These are phyloP conservation scores for Taiwanofungus camphoratus DNA, from an alignment of 1,284 basidiomycete species.

Conservation along the genomic window DNA sequence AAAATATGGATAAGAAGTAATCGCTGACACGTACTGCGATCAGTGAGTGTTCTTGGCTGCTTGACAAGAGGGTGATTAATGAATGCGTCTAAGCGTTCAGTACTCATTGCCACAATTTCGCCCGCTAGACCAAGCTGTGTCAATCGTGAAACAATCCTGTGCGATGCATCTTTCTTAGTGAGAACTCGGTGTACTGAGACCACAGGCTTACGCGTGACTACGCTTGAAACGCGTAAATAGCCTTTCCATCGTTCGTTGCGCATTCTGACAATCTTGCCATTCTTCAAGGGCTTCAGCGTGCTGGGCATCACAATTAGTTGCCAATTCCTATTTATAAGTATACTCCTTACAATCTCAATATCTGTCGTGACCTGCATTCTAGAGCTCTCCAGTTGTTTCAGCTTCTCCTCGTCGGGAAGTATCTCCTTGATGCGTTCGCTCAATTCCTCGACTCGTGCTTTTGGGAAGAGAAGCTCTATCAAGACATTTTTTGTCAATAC, in stretches of 20 bases:
- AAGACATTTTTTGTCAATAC: no score
- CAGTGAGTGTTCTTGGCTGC: constrained; percentile 15
- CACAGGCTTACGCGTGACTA: not conserved
- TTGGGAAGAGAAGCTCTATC: constrained; percentile 11
- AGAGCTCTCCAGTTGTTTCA: constrained; percentile 8
- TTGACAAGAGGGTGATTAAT: constrained; percentile 13
- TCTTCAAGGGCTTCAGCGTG: constrained; percentile 2
- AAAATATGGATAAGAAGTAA: no score
- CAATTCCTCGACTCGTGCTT: constrained; percentile 3
- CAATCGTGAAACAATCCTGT: constrained; percentile 12
- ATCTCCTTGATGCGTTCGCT: constrained; percentile 8
- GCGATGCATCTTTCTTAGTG: not conserved
- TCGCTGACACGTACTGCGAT: constrained; percentile 12
- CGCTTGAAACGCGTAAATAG: not conserved
- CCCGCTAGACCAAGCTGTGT: constrained; percentile 6
- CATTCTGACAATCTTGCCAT: not conserved
- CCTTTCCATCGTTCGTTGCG: not conserved
- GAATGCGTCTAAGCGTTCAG: constrained; percentile 8
- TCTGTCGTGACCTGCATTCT: not conserved
- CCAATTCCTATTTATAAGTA: not conserved
- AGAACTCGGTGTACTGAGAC: no score
- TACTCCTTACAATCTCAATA: not conserved
- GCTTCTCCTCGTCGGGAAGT: constrained; percentile 4
- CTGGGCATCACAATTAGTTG: not conserved
- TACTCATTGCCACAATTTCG: constrained; percentile 10